Evolutionary conservation across 1,284 basidiomycete genomes (phyloP), one percentile per base, ranked within the genome.

Genomic region (Boletus mariae): DNA sequence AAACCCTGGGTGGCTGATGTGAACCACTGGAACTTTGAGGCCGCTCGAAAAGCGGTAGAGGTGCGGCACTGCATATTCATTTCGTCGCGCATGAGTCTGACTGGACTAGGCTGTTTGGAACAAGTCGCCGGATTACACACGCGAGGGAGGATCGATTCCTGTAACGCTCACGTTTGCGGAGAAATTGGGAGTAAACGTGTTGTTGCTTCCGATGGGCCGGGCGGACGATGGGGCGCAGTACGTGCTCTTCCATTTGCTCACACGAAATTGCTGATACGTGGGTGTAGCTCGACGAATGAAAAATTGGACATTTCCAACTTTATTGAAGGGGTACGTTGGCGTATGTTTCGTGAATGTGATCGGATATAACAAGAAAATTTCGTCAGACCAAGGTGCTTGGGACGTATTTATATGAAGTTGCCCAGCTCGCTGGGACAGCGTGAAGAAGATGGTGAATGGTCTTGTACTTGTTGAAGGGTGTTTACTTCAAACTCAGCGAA

Each of bases 81-180:
- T 23, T 3, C 4, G 5, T 20, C 4, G 17, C 7, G 0, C 12
- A 3, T 23, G 29, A 8, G n/a, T 12, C 5, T 23, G 23, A 20
- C 10, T 26, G 26, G 55, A 31, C 25, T 40, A 94, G 83, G 77
- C 79, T 8, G 77, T 97, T 12, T 97, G 94, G 73, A 82, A 85
- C 47, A 81, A 85, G 68, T 82, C 84, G 31, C 94, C 94, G 2
- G 92, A 97, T 69, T 80, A 93, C 64, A 96, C 91, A 1, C 83
- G 94, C 47, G 96, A 99, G 73, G 96, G 97, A 54, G 94, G 96
- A 2, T 96, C 92, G 1, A 98, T 98, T 61, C 95, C 95, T 0
- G 93, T 98, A 46, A 97, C 95, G 6, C 80, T 99, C 54, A 97
- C 94, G 4, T 98, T 99, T 71, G 92, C 94, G 17, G 93, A 98